phyloP scores from a whole-genome alignment of 2,329 filamentous ascomycete species.

The Fusarium azukiicola region DNA sequence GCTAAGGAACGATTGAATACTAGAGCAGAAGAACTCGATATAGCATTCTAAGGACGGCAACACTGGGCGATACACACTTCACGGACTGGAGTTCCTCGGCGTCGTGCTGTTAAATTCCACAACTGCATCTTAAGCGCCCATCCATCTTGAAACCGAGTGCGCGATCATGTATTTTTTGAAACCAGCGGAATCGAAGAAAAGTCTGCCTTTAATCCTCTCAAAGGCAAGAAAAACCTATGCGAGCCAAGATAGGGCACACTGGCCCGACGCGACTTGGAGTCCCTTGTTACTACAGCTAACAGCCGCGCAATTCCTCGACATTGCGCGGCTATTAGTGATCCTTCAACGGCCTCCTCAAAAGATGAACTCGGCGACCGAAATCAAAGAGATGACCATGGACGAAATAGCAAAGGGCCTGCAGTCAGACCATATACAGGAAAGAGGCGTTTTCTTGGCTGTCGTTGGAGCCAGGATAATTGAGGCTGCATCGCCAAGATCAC shows the following conservation, averaged over 20 bases:
- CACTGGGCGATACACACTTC: too few relatives aligned
- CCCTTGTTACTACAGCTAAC: background rate
- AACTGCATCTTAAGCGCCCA: background rate
- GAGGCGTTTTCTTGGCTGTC: background rate
- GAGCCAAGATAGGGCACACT: too few relatives aligned
- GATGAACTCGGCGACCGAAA: background rate
- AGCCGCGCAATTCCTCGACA: background rate
- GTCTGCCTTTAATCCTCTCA: too few relatives aligned
- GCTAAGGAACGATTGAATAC: too few relatives aligned
- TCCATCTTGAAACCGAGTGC: too few relatives aligned
- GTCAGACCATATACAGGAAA: background rate
- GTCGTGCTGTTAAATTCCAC: background rate
- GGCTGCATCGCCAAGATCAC: slow-evolving; percentile 11
- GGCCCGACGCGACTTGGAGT: rapidly evolving
- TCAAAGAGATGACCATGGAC: background rate
- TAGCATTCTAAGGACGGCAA: too few relatives aligned
- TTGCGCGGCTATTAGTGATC: background rate
- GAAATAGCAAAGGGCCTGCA: background rate
- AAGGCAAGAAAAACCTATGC: background rate
- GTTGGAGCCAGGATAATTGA: slow-evolving; percentile 2
- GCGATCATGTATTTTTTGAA: too few relatives aligned
- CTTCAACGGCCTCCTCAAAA: background rate
- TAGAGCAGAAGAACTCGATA: too few relatives aligned
- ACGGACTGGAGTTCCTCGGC: background rate
- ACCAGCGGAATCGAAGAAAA: too few relatives aligned